Conservation (phyloP, 1,284 basidiomycete species). For the Cutaneotrichosporon arboriforme region DNA sequence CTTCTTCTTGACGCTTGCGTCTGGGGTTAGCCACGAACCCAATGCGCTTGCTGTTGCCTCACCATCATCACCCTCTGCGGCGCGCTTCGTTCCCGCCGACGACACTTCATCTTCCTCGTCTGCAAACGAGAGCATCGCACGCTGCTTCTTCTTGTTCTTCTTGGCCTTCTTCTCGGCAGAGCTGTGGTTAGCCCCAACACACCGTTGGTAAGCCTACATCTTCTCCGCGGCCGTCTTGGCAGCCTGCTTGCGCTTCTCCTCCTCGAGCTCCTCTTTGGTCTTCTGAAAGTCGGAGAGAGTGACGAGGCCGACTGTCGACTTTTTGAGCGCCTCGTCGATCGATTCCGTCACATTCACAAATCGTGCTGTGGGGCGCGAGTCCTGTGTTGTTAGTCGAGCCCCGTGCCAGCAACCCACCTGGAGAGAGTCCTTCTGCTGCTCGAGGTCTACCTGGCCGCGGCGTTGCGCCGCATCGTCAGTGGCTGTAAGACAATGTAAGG, state of each 20-base stretch:
- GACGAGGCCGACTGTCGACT: constrained; percentile 89
- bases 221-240: constrained; percentile 52
- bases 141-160: constrained; percentile 87
- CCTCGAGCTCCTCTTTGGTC: constrained; percentile 80
- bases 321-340: constrained; percentile 89
- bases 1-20: constrained; percentile 58
- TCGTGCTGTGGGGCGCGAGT: constrained; percentile 62
- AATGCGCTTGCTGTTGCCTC: constrained; percentile 3
- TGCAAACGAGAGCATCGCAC: constrained; percentile 83
- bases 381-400: constrained; percentile 18
- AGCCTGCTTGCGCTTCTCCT: constrained; percentile 83
- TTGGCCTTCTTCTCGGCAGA: constrained; percentile 57
- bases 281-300: constrained; percentile 85
- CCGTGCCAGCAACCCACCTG: constrained; percentile 15
- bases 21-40: constrained; percentile 11
- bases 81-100: constrained; percentile 15
- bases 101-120: constrained; percentile 55
- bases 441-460: constrained; percentile 34
- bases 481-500: neutral
- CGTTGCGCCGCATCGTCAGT: constrained; percentile 21
- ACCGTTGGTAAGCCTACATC: constrained; percentile 15
- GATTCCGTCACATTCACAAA: constrained; percentile 93
- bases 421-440: constrained; percentile 30
- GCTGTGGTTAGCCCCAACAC: constrained; percentile 3
- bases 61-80: constrained; percentile 33